Evolutionary conservation across 768 basidiomycete genomes (phyloP), one percentile per base, ranked within the genome.

Genomic region (Suillus subaureus): DNA sequence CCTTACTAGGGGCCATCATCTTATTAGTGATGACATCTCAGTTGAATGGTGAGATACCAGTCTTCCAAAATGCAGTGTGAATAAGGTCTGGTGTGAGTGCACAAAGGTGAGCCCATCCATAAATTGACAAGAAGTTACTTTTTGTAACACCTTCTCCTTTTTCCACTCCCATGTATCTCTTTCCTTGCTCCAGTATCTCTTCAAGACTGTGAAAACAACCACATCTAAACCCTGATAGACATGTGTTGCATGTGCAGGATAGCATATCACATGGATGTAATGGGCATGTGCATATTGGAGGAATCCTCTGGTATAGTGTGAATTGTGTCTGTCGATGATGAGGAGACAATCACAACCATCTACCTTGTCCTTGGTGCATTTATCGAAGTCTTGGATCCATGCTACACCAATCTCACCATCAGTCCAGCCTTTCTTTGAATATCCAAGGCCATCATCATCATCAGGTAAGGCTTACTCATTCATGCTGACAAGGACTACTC

Each of bases 291-390:
- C 79, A 71, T 80, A 80, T 13, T 74, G 62, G 21, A 86, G 77
- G 64, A 84, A 81, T 7, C 62, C 72, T 5, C 62, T 56, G 4
- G 76, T 79, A 64, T 77, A 80, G 63, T 85, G 83, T 0, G 80
- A 84, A 60, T 72, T 78, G 62, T 86, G 84, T 0, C 84, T 80
- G 73, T 85, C 81, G 13, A 85, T 74, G 13, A 81, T 67, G 12
- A 86, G 80, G 1, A 83, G 65, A 0, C 71, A 66, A 13, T 68
- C 56, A 7, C 67, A 51, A 4, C 78, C 76, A 15, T 62, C 64
- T 7, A 76, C 77, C 64, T 83, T 82, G 31, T 64, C n/a, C 3
- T 73, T 0, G 39, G 77, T 82, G 5, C 73, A 52, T 3, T 64
- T 54, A 9, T 82, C 75, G 47, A 81, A 80, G 6, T 75, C 66